These are phyloP conservation scores for Cystobasidium slooffiae DNA, from an alignment of 1,284 basidiomycete species.

Conservation along the genomic window DNA sequence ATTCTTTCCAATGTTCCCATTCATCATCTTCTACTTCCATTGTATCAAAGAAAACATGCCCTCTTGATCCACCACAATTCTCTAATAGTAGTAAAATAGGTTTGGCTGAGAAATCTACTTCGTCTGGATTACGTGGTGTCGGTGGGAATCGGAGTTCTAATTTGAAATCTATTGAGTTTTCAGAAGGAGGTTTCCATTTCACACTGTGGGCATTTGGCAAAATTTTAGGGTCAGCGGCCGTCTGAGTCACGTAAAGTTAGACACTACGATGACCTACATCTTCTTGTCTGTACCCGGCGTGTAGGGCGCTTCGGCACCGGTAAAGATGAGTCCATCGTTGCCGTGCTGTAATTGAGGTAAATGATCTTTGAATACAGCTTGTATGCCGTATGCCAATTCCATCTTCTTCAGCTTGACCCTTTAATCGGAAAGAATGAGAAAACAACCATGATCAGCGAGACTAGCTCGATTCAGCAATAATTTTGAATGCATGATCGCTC, in stretches of 20 bases:
- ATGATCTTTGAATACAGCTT: conserved; percentile 79
- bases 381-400: conserved; percentile 83
- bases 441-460: conserved; percentile 18
- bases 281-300: conserved; percentile 86
- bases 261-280: conserved; percentile 67
- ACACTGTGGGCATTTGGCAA: conserved; percentile 62
- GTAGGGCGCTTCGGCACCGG: conserved; percentile 83
- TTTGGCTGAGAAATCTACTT: conserved; percentile 81
- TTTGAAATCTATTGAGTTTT: conserved; percentile 98
- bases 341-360: conserved; percentile 89
- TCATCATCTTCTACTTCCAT: conserved; percentile 86
- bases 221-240: not conserved
- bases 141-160: conserved; percentile 90
- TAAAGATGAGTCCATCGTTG: conserved; percentile 97
- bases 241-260: not conserved
- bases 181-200: conserved; percentile 98
- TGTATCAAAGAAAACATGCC: conserved; percentile 72
- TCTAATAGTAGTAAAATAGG: conserved; percentile 76
- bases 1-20: conserved; percentile 86
- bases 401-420: conserved; percentile 88
- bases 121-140: conserved; percentile 60
- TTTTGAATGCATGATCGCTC: too few relatives aligned
- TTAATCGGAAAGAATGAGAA: too few relatives aligned
- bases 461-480: not conserved
- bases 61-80: conserved; percentile 62